A percentile compares a stretch with the other conserved stretches of the same genome.
These are phyloP conservation scores for Didymella arachidicola DNA, from an alignment of 2,329 filamentous ascomycete species.

Conservation along the genomic window DNA sequence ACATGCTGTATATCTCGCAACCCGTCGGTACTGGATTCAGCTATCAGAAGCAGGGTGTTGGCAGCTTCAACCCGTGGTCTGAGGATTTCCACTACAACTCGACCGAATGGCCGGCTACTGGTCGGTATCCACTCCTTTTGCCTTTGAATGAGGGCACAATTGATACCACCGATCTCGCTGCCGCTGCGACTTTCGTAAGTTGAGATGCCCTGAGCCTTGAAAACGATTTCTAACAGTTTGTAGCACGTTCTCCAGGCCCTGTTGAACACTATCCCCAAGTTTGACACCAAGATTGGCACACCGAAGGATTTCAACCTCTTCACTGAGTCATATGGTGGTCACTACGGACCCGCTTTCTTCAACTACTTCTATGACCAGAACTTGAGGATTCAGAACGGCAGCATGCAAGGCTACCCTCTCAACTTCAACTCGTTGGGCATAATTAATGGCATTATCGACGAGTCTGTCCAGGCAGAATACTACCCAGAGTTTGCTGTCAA, in stretches of 20 bases:
- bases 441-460: slow-evolving; percentile 58
- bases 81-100: slow-evolving; percentile 58
- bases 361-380: slow-evolving; percentile 67
- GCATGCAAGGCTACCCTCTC: slow-evolving; percentile 57
- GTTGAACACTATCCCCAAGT: slow-evolving; percentile 33
- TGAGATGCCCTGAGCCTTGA: neutral
- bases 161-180: slow-evolving; percentile 65
- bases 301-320: slow-evolving; percentile 60
- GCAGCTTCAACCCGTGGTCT: slow-evolving; percentile 47
- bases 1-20: slow-evolving; percentile 69
- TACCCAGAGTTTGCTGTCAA: slow-evolving; percentile 63
- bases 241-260: slow-evolving; percentile 37
- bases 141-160: slow-evolving; percentile 58
- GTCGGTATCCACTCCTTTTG: slow-evolving; percentile 55
- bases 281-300: slow-evolving; percentile 39
- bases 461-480: slow-evolving; percentile 57
- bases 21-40: slow-evolving; percentile 67
- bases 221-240: neutral
- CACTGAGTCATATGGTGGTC: slow-evolving; percentile 62
- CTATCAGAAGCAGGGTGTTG: slow-evolving; percentile 40
- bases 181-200: slow-evolving; percentile 51
- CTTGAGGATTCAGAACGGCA: slow-evolving; percentile 60
- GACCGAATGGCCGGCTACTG: slow-evolving; percentile 51
- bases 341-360: slow-evolving; percentile 64
- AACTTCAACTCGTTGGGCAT: slow-evolving; percentile 62